Conservation (phyloP, 1,284 basidiomycete genomes). For the Vanrija humicola region DNA sequence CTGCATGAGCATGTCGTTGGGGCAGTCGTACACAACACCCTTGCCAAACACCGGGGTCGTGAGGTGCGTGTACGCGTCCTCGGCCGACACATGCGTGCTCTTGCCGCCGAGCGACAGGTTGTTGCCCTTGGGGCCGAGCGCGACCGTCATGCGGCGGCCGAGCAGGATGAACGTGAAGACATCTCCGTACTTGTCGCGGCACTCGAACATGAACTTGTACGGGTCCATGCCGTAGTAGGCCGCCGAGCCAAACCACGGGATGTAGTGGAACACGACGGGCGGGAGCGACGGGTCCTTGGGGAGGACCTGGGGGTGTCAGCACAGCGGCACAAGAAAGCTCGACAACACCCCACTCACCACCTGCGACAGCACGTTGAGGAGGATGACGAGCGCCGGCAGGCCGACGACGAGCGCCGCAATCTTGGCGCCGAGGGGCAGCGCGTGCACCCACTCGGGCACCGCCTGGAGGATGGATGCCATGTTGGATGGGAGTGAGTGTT, state of each 20-base stretch:
- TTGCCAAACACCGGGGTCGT: constrained; percentile 94
- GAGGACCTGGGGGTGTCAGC: constrained; percentile 49
- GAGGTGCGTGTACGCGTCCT: constrained; percentile 93
- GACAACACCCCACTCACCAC: constrained; percentile 57
- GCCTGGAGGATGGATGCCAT: constrained; percentile 47
- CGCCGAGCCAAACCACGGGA: constrained; percentile 73
- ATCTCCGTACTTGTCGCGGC: constrained; percentile 71
- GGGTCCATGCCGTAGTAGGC: constrained; percentile 75
- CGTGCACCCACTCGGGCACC: constrained; percentile 48
- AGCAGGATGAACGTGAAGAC: constrained; percentile 94
- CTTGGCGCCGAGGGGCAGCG: constrained; percentile 10
- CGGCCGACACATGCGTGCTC: constrained; percentile 85
- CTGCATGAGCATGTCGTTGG: constrained; percentile 97
- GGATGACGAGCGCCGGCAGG: constrained; percentile 48
- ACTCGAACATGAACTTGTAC: constrained; percentile 67
- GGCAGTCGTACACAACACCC: constrained; percentile 95
- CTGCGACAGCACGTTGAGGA: constrained; percentile 61
- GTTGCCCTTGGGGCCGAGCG: constrained; percentile 86
- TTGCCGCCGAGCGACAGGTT: constrained; percentile 95
- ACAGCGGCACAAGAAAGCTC: neutral
- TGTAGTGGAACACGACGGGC: constrained; percentile 72
- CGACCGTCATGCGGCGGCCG: constrained; percentile 85
- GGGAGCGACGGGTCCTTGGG: constrained; percentile 61
- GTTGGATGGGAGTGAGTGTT: neutral
- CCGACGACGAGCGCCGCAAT: constrained; percentile 40